Conservation (phyloP, 306 rosid genomes). For the Alnus glutinosa region DNA sequence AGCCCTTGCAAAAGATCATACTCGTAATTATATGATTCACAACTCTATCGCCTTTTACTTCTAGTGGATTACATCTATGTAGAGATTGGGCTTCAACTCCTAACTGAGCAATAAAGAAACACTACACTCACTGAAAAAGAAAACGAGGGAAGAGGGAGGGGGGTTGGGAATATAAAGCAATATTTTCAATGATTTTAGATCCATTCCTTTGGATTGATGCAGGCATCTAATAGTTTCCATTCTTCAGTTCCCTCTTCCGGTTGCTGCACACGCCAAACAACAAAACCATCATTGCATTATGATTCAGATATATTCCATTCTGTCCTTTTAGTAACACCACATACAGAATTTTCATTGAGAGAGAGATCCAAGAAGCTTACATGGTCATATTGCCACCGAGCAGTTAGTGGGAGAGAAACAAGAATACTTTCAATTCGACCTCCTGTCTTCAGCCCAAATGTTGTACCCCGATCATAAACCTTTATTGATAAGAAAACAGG, state of each 20-base stretch:
- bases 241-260: conserved; percentile 98
- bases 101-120: conserved; percentile 1
- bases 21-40: not conserved
- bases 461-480: conserved; percentile 98
- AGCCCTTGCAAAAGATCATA: not conserved
- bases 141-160: not conserved
- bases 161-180: not conserved
- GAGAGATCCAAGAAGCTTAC: conserved; percentile 47
- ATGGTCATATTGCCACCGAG: conserved; percentile 97
- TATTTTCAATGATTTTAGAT: conserved; percentile 33
- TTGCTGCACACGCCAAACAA: conserved; percentile 57
- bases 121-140: not conserved
- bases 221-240: conserved; percentile 91
- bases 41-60: not conserved
- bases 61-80: not conserved
- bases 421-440: conserved; percentile 99
- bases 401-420: conserved; percentile 92
- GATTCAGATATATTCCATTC: conserved; percentile 8
- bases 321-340: not conserved
- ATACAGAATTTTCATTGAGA: conserved; percentile 11
- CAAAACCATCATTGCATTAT: conserved; percentile 18
- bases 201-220: conserved; percentile 98
- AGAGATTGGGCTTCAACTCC: not conserved
- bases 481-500: conserved; percentile 25
- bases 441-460: conserved; percentile 97